These are phyloP conservation scores for Rachicladosporium sp. DNA, from an alignment of 2,329 filamentous ascomycete genomes.

Conservation along the genomic window DNA sequence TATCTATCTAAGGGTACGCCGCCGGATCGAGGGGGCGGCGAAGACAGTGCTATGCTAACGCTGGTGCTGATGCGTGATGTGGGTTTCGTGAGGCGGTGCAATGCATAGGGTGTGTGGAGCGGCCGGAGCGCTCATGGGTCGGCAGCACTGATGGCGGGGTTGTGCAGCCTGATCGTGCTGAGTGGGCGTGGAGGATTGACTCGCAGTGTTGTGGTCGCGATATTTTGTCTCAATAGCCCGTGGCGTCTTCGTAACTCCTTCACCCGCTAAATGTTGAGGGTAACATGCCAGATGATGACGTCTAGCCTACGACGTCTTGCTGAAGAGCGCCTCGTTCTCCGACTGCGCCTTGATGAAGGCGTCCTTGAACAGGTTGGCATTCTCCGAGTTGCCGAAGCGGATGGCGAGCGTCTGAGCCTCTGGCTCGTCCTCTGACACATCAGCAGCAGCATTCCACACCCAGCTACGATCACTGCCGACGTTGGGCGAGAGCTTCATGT, in stretches of 20 bases:
- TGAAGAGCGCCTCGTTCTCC: constrained; percentile 84
- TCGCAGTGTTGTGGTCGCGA: too few relatives aligned
- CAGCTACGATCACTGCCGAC: constrained; percentile 96
- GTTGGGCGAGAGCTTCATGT: constrained; percentile 98
- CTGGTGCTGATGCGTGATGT: not conserved
- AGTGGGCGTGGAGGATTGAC: too few relatives aligned
- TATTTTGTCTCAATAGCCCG: too few relatives aligned
- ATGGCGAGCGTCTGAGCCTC: constrained; percentile 94
- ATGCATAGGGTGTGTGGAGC: not conserved
- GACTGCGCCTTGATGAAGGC: constrained; percentile 93
- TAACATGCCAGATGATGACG: not conserved
- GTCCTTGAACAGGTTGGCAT: constrained; percentile 96
- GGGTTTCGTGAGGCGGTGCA: not conserved
- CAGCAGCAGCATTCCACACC: constrained; percentile 97
- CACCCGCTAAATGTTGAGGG: too few relatives aligned
- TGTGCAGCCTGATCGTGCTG: too few relatives aligned
- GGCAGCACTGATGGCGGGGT: too few relatives aligned
- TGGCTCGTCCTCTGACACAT: constrained; percentile 95
- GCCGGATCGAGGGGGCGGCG: too few relatives aligned
- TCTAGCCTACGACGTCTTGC: constrained; percentile 12
- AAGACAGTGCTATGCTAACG: not conserved
- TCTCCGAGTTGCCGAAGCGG: constrained; percentile 94
- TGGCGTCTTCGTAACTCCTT: too few relatives aligned
- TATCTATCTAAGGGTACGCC: too few relatives aligned
- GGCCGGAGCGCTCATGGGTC: too few relatives aligned